Evolutionary conservation across 2,329 filamentous ascomycete species (phyloP), one percentile per base, ranked within the genome.

Genomic region (Alternaria arbusti): DNA sequence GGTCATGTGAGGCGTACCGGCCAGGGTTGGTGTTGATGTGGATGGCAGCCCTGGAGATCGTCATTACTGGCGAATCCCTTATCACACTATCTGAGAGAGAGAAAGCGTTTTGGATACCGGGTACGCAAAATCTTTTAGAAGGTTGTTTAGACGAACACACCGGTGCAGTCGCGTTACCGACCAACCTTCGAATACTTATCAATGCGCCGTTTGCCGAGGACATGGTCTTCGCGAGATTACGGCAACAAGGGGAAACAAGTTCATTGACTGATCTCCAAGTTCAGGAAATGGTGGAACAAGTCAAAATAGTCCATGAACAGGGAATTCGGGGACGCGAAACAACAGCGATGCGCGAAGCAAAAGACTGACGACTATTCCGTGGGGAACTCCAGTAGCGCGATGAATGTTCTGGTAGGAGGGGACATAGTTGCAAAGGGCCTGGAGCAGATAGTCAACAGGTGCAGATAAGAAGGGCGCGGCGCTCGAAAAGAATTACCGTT

Each of bases 361-460:
- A 10, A 72, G 28, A 20, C 64, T 61, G 6, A 64, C 63, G 15
- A 40, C 15, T 3, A 0, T 10, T 40, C 9, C n/a, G 36, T 40
- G 3, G 1, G 0, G 36, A 40, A 5, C 2, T 40, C n/a, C 3
- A 40, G 0, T 0, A 40, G 3, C 36, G 36, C 15, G 36, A 40
- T 17, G 4, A 40, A 40, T 6, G 2, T 40, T 0, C 3, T 40
- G n/a, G n/a, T 40, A 40, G 36, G 3, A 17, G 36, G 36, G 3
- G 36, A 3, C n/a, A 40, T 17, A 1, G 15, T 2, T 3, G 15
- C 36, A 17, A 40, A 40, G 36, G 36, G 36, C 2, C n/a, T 1
- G n/a, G 36, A 11, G 36, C 1, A 0, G 36, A 40, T 40, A 2
- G 36, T 40, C n/a, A 1, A 40, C 0, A 40, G 15, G 1, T 11